Evolutionary conservation across 257 asterid species (phyloP), one percentile per base, ranked within the genome.

Genomic region (Nicotiana benthamiana): DNA sequence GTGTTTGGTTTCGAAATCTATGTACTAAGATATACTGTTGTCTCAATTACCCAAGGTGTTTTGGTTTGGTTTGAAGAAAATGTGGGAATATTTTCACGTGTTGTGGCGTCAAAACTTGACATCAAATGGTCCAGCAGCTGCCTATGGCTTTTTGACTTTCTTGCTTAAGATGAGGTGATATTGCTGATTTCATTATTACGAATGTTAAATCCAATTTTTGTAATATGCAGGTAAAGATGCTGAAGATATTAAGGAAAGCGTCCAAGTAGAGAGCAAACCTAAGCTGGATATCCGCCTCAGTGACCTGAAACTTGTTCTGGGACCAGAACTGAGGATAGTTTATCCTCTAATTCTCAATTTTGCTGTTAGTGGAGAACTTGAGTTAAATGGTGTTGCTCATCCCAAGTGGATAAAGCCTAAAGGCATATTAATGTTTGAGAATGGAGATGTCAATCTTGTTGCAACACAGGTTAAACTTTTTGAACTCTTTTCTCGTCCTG

Each of bases 391-490:
- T 59, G 89, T 86, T 24, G 99, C 98, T 82, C 97, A 94, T 88
- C 93, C 98, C 52, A 93, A 96, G 82, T 88, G 87, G 95, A 94
- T 96, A 88, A 94, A 91, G 85, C 98, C 99, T 74, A 94, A 89
- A 88, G 99, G 99, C 79, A 67, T 91, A 81, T 85, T 96, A 78
- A 89, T 90, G 27, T 96, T 96, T 36, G 99, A 94, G 89, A 96
- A 96, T 78, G 99, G 99, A 60, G 97, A 96, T 83, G 97, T 96
- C 75, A 96, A 89, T 88, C 99, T 96, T 81, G 99, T 96, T n/a
- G 99, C 99, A 2, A 96, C 99, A 66, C 99, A 96, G 97, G 99
- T 95, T 46, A 60, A 64, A 59, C 51, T 79, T 74, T 20, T 57
- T 61, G 46, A 64, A 67, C 46, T 68, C 66, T 46, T 78, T 15